Evolutionary conservation across 441 rosid species (phyloP).

Genomic region (Corymbia citriodora): DNA sequence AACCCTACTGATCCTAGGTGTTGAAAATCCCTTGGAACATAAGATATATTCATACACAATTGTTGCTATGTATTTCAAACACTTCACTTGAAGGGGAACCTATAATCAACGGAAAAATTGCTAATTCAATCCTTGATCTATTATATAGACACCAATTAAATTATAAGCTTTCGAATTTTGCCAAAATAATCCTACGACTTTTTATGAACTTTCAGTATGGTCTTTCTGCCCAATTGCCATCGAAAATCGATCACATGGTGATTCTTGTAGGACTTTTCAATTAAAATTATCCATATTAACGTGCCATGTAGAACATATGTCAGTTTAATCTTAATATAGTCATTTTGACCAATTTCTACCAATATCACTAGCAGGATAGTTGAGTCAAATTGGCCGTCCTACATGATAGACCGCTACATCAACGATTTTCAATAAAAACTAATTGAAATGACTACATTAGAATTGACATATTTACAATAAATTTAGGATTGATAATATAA

Average conservation of each 20-base stretch:
- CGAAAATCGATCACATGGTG: background rate
- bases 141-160: too few species aligned
- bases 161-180: too few species aligned
- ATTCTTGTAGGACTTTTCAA: fast-evolving
- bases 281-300: background rate
- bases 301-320: fast-evolving
- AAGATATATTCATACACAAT: background rate
- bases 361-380: fast-evolving
- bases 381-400: too few species aligned
- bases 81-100: background rate
- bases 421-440: fast-evolving
- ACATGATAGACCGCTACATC: fast-evolving
- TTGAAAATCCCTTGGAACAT: background rate
- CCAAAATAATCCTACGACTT: background rate
- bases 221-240: background rate
- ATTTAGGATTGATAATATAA: background rate
- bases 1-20: background rate
- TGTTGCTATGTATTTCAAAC: background rate
- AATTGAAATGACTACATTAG: background rate
- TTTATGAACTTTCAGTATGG: fast-evolving
- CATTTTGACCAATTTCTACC: fast-evolving
- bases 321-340: fast-evolving
- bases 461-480: too few species aligned
- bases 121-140: too few species aligned
- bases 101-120: fast-evolving